Percentiles rank a stretch among this genome's conserved stretches.
Conservation (phyloP, 1,139 yeast genomes). For the Suhomyces bokatorum region DNA sequence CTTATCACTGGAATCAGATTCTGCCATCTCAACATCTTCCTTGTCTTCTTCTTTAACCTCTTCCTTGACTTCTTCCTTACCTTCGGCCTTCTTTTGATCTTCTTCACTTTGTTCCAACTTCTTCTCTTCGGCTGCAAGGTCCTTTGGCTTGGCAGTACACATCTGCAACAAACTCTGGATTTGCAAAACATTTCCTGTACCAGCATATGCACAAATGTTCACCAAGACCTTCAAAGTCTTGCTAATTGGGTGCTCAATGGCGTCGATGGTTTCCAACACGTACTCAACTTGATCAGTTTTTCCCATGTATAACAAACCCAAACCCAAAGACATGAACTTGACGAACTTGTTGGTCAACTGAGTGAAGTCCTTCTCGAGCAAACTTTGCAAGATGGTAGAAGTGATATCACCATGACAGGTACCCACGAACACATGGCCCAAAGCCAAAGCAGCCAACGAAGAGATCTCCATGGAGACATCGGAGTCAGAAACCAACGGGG, state of each 20-base stretch:
- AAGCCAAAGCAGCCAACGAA: constrained; percentile 83
- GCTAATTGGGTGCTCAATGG: constrained; percentile 92
- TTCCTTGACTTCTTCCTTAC: constrained; percentile 17
- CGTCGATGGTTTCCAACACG: constrained; percentile 90
- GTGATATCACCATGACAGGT: constrained; percentile 95
- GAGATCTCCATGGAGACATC: constrained; percentile 75
- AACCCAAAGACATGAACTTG: constrained; percentile 86
- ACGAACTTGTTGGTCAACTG: constrained; percentile 87
- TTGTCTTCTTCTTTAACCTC: background rate
- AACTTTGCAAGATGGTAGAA: constrained; percentile 83
- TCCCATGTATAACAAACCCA: constrained; percentile 91
- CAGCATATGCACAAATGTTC: constrained; percentile 93
- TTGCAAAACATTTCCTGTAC: constrained; percentile 96
- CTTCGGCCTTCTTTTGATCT: constrained; percentile 24
- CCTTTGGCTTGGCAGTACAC: constrained; percentile 64
- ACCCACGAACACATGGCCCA: constrained; percentile 95
- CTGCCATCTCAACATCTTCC: constrained; percentile 30
- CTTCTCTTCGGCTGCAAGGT: constrained; percentile 35
- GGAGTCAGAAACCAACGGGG: constrained; percentile 86
- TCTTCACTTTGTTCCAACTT: constrained; percentile 41
- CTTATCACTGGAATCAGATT: constrained; percentile 28
- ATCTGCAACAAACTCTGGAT: constrained; percentile 89
- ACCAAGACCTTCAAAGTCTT: constrained; percentile 88
- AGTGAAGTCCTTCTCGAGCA: constrained; percentile 77
- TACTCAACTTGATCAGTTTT: constrained; percentile 95